These are phyloP conservation scores for Chamaecrista fasciculata DNA, from an alignment of 306 rosid genomes.

Conservation along the genomic window DNA sequence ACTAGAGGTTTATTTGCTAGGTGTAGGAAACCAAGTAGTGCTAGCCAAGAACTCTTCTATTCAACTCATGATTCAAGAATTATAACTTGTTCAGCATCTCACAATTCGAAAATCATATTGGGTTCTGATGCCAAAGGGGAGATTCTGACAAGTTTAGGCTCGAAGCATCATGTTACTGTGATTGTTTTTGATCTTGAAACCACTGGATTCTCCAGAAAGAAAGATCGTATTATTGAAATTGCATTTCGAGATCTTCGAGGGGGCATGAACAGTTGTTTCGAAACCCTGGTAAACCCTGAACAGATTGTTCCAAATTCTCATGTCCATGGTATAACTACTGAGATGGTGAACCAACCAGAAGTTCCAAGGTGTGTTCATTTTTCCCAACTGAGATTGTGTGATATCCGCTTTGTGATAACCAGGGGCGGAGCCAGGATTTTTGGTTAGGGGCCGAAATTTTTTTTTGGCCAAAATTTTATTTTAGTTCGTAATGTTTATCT, in stretches of 20 bases:
- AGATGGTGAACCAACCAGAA: slow-evolving; percentile 4
- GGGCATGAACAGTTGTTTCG: not conserved
- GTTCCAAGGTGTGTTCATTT: not conserved
- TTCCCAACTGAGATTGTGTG: not conserved
- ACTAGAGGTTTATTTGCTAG: not conserved
- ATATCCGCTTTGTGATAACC: not conserved
- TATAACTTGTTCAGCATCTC: not conserved
- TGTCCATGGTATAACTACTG: not conserved
- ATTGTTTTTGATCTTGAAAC: slow-evolving; percentile 5
- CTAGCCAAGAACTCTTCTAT: not conserved
- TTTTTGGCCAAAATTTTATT: too few species aligned
- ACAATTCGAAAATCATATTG: not conserved
- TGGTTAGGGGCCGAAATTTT: too few species aligned
- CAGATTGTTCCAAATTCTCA: not conserved
- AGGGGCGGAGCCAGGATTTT: too few species aligned
- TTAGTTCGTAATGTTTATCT: too few species aligned
- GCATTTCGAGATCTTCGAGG: slow-evolving; percentile 24
- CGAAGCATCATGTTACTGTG: not conserved
- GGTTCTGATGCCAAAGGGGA: not conserved
- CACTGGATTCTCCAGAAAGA: not conserved
- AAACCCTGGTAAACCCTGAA: slow-evolving; percentile 3
- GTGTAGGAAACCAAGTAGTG: not conserved
- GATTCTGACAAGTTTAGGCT: not conserved
- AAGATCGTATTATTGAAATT: not conserved
- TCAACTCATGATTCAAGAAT: not conserved